phyloP scores from a whole-genome alignment of 139 green algal genomes.

The Deuterostichococcus epilithicus region DNA sequence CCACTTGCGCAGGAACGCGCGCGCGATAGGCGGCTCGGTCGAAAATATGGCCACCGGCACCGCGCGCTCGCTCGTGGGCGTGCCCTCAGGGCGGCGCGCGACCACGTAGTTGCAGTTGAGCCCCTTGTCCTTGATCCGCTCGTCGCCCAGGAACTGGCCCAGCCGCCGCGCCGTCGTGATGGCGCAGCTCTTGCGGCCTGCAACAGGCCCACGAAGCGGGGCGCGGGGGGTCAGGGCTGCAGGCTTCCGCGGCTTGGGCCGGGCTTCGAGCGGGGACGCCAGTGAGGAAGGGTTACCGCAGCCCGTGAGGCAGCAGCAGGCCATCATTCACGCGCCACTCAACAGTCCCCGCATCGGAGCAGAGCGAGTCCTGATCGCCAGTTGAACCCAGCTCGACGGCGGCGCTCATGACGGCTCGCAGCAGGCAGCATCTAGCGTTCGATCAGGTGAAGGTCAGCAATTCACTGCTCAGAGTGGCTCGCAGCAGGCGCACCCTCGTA shows the following conservation, averaged over 20 bases:
- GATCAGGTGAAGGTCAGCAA: background rate
- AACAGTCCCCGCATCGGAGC: too few species aligned
- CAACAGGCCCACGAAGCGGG: background rate
- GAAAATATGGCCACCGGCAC: conserved; percentile 94
- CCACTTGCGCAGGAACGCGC: conserved; percentile 87
- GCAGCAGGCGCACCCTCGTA: conserved; percentile 74
- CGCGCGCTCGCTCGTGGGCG: conserved; percentile 81
- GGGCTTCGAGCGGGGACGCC: too few species aligned
- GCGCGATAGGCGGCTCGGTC: conserved; percentile 76
- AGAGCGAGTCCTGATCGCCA: too few species aligned
- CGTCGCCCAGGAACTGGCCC: conserved; percentile 86
- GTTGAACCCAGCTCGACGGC: too few species aligned
- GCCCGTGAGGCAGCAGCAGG: background rate
- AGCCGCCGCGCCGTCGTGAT: conserved; percentile 87
- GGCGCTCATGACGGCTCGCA: too few species aligned
- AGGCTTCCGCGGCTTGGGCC: too few species aligned
- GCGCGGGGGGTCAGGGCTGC: background rate
- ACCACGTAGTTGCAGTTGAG: conserved; percentile 66
- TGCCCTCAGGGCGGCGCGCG: conserved; percentile 30
- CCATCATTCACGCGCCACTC: too few species aligned
- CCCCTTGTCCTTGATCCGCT: conserved; percentile 93
- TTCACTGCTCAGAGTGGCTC: background rate
- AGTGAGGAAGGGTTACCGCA: too few species aligned
- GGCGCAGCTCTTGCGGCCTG: conserved; percentile 83
- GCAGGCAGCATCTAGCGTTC: too few species aligned